phyloP scores from a whole-genome alignment of 2,329 filamentous ascomycete genomes.

The Volutella citrinella region DNA sequence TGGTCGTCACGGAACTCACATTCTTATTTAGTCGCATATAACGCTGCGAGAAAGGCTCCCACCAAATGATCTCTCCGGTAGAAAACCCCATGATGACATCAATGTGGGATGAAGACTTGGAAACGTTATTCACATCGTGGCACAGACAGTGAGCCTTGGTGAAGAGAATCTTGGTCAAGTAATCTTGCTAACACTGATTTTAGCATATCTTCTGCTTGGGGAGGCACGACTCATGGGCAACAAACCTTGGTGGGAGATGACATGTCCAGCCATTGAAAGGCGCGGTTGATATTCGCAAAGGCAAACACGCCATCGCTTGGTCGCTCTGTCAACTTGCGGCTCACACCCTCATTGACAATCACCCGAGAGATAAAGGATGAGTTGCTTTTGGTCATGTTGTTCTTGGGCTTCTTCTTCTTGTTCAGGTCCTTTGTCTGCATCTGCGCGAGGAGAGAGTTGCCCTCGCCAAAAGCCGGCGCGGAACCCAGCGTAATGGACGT shows the following conservation, averaged over 20 bases:
- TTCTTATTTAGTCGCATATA: conserved; percentile 98
- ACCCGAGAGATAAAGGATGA: conserved; percentile 98
- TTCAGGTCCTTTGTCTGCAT: conserved; percentile 66
- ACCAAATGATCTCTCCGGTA: conserved; percentile 97
- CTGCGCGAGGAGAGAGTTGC: conserved; percentile 69
- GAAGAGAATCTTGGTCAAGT: conserved; percentile 92
- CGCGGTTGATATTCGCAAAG: conserved; percentile 93
- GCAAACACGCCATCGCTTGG: conserved; percentile 77
- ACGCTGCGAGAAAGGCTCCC: conserved; percentile 93
- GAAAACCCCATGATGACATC: conserved; percentile 96
- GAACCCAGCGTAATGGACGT: conserved; percentile 39
- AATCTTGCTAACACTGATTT: conserved; percentile 86
- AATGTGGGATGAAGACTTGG: conserved; percentile 75
- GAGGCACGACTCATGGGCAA: too few relatives aligned
- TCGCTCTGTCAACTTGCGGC: conserved; percentile 77
- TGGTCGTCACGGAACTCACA: conserved; percentile 41
- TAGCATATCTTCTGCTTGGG: too few relatives aligned
- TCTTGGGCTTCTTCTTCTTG: conserved; percentile 92
- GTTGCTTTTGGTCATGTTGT: conserved; percentile 97
- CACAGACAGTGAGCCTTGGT: conserved; percentile 94
- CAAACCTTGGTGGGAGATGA: conserved; percentile 71
- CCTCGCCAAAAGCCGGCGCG: conserved; percentile 77
- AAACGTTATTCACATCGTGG: conserved; percentile 84
- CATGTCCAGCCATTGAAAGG: conserved; percentile 94
- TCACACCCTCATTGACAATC: conserved; percentile 79